Evolutionary conservation across 495 filamentous ascomycete genomes (phyloP).

Genomic region (Pyrenula aspistea): DNA sequence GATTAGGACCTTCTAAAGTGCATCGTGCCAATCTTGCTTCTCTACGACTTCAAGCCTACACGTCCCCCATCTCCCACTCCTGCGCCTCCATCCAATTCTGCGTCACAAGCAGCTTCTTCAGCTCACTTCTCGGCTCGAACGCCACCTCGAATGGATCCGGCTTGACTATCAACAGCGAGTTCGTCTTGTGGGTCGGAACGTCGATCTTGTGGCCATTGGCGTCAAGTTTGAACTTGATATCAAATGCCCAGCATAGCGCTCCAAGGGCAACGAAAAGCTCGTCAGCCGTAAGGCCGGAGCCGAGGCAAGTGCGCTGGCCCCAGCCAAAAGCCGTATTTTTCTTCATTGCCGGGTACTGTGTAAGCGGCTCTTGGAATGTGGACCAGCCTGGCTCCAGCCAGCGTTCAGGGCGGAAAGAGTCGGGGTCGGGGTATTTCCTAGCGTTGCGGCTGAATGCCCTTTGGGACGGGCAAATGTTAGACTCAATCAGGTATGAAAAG

Average conservation of each 20-base stretch:
- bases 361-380: constrained; percentile 43
- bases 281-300: constrained; percentile 14
- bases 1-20: too few species aligned
- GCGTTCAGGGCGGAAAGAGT: constrained; percentile 20
- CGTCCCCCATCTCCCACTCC: constrained; percentile 7
- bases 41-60: too few species aligned
- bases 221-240: constrained; percentile 17
- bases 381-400: constrained; percentile 27
- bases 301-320: constrained; percentile 22
- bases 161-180: constrained; percentile 41
- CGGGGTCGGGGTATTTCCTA: constrained; percentile 20
- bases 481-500: constrained; percentile 7
- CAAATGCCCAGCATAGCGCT: constrained; percentile 17
- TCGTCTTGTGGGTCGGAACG: constrained; percentile 37
- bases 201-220: neutral
- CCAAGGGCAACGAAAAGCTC: constrained; percentile 18
- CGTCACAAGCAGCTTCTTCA: constrained; percentile 14
- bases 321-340: constrained; percentile 24
- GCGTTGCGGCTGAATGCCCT: constrained; percentile 20
- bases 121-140: constrained; percentile 19
- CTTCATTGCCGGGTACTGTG: constrained; percentile 38
- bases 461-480: constrained; percentile 4
- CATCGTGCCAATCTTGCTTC: too few species aligned
- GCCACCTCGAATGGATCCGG: constrained; percentile 34
- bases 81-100: constrained; percentile 22